phyloP scores from a whole-genome alignment of 177 flowering plant genomes.

The Vitis hybrid region DNA sequence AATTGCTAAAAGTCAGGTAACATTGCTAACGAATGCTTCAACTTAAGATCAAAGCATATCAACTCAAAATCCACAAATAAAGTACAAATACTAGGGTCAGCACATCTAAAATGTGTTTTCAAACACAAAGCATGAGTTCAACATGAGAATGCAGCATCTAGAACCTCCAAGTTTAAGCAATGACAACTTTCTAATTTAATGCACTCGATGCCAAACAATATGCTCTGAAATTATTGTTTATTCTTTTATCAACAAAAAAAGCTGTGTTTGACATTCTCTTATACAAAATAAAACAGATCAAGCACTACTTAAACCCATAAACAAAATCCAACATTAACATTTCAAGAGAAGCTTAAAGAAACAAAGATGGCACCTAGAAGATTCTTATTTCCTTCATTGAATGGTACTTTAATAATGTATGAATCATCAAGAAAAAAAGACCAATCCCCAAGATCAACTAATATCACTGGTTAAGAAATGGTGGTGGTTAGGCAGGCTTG shows the following conservation, averaged over 20 bases:
- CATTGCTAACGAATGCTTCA: not conserved
- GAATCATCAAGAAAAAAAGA: not conserved
- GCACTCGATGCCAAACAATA: not conserved
- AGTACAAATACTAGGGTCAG: not conserved
- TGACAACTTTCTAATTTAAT: not conserved
- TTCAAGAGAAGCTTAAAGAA: not conserved
- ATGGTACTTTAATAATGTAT: not conserved
- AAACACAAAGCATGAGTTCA: slow-evolving; percentile 1
- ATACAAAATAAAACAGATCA: not conserved
- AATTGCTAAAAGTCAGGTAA: not conserved
- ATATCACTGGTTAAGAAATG: not conserved
- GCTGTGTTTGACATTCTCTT: not conserved
- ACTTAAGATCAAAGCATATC: not conserved
- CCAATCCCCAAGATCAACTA: not conserved
- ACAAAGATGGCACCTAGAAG: not conserved
- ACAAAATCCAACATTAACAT: not conserved
- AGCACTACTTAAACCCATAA: not conserved
- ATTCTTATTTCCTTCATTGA: not conserved
- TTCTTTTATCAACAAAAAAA: not conserved
- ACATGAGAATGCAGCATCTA: not conserved
- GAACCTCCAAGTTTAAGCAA: not conserved
- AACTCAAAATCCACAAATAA: not conserved
- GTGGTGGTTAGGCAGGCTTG: not conserved
- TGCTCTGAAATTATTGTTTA: not conserved
- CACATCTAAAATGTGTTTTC: not conserved